A percentile compares a stretch with the other conserved stretches of the same genome.
Evolutionary conservation across 768 basidiomycete genomes (phyloP).

Genomic region (Pleurotus ostreatus): DNA sequence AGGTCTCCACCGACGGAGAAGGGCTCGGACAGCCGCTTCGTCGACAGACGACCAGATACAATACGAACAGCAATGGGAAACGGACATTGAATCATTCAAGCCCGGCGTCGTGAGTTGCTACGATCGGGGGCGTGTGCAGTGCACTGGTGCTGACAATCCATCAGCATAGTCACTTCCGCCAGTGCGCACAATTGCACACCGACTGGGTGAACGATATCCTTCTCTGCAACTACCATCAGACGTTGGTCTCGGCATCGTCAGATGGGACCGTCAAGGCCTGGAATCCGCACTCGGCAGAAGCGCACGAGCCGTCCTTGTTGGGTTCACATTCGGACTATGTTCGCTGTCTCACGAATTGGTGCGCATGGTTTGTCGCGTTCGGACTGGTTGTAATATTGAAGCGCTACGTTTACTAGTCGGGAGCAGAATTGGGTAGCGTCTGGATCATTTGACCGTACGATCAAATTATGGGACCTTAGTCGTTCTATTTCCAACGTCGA

Average conservation of each 20-base stretch:
- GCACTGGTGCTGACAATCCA: conserved; percentile 11
- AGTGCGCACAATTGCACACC: conserved; percentile 83
- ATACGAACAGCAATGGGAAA: conserved; percentile 77
- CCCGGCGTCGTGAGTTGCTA: conserved; percentile 42
- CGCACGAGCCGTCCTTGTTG: conserved; percentile 60
- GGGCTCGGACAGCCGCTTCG: conserved; percentile 22
- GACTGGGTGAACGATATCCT: conserved; percentile 98
- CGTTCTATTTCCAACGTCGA: conserved; percentile 19
- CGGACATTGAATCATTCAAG: conserved; percentile 51
- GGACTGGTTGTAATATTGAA: background rate
- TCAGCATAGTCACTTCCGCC: conserved; percentile 69
- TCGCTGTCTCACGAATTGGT: conserved; percentile 75
- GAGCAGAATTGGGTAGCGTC: conserved; percentile 87
- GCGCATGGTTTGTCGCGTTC: conserved; percentile 15
- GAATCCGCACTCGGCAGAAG: conserved; percentile 70
- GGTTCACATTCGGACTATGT: conserved; percentile 86
- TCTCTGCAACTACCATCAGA: conserved; percentile 90
- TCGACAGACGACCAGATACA: conserved; percentile 41
- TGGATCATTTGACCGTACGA: conserved; percentile 90
- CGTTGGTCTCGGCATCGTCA: conserved; percentile 91
- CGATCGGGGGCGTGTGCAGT: background rate
- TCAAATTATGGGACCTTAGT: conserved; percentile 90
- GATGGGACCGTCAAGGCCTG: conserved; percentile 94
- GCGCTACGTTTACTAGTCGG: conserved; percentile 38
- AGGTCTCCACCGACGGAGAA: background rate